These are phyloP conservation scores for Aechmea fasciata DNA, from an alignment of 176 grass and related monocot species.

Conservation along the genomic window DNA sequence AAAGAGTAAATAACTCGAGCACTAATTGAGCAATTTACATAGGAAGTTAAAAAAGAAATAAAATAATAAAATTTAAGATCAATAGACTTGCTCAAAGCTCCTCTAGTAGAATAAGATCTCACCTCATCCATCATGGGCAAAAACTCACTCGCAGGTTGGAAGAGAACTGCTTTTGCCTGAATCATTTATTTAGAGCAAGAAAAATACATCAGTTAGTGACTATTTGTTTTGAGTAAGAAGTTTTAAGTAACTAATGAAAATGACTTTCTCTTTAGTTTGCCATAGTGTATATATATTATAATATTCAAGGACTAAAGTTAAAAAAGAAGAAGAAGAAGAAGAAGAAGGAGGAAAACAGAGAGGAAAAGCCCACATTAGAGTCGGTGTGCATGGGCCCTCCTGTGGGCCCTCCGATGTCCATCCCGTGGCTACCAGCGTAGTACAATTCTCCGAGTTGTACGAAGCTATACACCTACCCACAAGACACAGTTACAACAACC, in stretches of 20 bases:
- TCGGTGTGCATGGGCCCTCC: constrained; percentile 22
- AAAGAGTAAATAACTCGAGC: too few relatives aligned
- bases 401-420: constrained; percentile 72
- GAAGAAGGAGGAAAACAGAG: too few relatives aligned
- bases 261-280: too few relatives aligned
- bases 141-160: constrained; percentile 61
- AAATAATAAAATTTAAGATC: too few relatives aligned
- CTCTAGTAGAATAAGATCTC: background rate
- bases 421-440: constrained; percentile 88
- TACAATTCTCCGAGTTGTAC: constrained; percentile 57
- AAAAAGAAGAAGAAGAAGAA: background rate
- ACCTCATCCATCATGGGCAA: constrained; percentile 62
- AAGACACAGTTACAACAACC: constrained; percentile 1
- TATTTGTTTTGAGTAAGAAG: too few relatives aligned
- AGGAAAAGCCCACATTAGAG: constrained; percentile 23
- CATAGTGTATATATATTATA: too few relatives aligned
- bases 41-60: too few relatives aligned
- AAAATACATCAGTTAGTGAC: too few relatives aligned
- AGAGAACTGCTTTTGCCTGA: constrained; percentile 34
- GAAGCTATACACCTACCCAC: constrained; percentile 46
- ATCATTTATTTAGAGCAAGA: background rate
- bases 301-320: too few relatives aligned
- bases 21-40: too few relatives aligned
- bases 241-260: too few relatives aligned
- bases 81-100: too few relatives aligned